Conservation (phyloP, 2,329 filamentous ascomycete genomes). For the Colletotrichum horii region DNA sequence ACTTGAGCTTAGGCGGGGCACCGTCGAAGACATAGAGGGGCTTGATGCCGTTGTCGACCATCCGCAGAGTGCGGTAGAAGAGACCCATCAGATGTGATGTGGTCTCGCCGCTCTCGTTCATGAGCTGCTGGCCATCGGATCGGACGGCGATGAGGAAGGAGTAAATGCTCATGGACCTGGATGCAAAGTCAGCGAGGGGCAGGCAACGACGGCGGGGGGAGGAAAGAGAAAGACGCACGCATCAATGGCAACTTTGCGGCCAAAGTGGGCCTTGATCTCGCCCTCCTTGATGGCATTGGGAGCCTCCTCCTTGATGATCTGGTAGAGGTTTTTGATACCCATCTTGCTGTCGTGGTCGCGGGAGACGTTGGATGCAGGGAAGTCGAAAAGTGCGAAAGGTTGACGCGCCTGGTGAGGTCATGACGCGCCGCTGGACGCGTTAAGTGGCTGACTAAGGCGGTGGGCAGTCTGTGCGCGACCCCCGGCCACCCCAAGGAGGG, state of each 20-base stretch:
- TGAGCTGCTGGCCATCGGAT: conserved; percentile 95
- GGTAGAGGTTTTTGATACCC: conserved; percentile 77
- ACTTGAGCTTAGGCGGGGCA: conserved; percentile 95
- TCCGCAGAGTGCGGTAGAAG: conserved; percentile 98
- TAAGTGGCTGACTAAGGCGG: neutral
- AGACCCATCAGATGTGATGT: conserved; percentile 99
- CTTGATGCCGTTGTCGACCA: conserved; percentile 99
- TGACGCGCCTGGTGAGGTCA: neutral
- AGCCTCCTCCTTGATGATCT: conserved; percentile 88
- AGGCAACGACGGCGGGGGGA: neutral
- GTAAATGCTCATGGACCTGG: conserved; percentile 96
- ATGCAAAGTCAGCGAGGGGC: conserved; percentile 9
- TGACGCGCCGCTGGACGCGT: neutral
- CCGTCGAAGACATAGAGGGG: conserved; percentile 98
- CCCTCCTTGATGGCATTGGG: conserved; percentile 96
- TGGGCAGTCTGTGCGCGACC: neutral
- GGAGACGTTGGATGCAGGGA: neutral
- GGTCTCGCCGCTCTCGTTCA: conserved; percentile 92
- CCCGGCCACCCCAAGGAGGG: neutral
- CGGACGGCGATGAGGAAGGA: conserved; percentile 98
- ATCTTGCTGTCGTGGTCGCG: conserved; percentile 39
- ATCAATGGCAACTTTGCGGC: conserved; percentile 95
- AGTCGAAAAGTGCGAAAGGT: neutral
- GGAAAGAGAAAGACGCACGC: conserved; percentile 46
- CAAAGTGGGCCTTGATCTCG: conserved; percentile 99